A percentile compares a stretch with the other conserved stretches of the same genome.
Conservation (phyloP, 306 rosid species). For the Hippophae tibetana region DNA sequence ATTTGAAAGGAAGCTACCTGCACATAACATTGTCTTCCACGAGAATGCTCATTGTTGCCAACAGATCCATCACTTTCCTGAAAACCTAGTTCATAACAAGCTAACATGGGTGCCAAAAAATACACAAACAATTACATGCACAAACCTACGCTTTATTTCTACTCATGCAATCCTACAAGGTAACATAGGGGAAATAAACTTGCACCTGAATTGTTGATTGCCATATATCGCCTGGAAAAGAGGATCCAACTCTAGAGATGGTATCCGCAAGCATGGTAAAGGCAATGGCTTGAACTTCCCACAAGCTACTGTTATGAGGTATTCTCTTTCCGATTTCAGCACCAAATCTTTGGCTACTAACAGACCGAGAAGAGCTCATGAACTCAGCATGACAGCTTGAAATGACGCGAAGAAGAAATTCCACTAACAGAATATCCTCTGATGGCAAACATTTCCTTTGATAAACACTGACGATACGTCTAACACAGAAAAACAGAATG, state of each 20-base stretch:
- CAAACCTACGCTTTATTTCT: neutral
- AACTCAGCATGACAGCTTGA: slow-evolving; percentile 35
- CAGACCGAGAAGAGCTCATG: slow-evolving; percentile 22
- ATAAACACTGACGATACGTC: slow-evolving; percentile 37
- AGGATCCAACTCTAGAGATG: slow-evolving; percentile 55
- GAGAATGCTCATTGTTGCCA: slow-evolving; percentile 47
- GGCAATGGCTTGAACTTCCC: slow-evolving; percentile 62
- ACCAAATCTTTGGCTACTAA: slow-evolving; percentile 22
- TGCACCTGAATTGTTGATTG: slow-evolving; percentile 62
- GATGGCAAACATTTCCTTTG: slow-evolving; percentile 39
- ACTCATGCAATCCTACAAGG: no score
- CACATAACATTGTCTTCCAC: slow-evolving; percentile 55
- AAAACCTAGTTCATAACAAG: slow-evolving; percentile 40
- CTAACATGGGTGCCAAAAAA: slow-evolving; percentile 11
- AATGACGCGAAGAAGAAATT: slow-evolving; percentile 63
- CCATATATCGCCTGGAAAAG: slow-evolving; percentile 60
- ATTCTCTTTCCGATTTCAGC: slow-evolving; percentile 28
- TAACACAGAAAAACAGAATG: slow-evolving; percentile 16
- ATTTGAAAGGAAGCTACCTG: slow-evolving; percentile 33
- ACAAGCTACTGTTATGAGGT: slow-evolving; percentile 36
- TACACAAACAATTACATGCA: neutral
- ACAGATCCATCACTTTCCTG: slow-evolving; percentile 73
- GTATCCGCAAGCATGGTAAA: slow-evolving; percentile 62
- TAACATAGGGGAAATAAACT: slow-evolving; percentile 6
- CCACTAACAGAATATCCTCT: slow-evolving; percentile 49